Evolutionary conservation across 257 asterid species (phyloP), one percentile per base, ranked within the genome.

Genomic region (Eustoma russellianum): DNA sequence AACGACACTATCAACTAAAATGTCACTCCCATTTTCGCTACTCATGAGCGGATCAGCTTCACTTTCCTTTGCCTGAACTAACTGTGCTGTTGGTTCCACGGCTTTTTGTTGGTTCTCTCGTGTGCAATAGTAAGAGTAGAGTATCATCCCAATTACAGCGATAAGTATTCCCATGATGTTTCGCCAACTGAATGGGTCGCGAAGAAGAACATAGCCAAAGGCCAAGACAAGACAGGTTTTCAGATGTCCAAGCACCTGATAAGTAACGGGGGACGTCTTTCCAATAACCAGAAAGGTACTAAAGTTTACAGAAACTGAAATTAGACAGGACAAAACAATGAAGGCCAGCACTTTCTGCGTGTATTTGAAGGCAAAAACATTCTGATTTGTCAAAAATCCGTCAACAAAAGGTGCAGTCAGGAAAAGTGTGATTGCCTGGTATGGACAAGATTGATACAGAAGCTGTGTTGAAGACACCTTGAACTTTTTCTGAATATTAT

Each of bases 251-350:
- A 88, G 77, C 72, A 88, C 96, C 74, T 88, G 96, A 70, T 88
- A 88, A 45, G 96, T 88, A 65, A 85, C 95, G 0, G 95, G 95
- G 16, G 95, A 85, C 55, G 95, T 85, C 79, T 79, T 85, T 63
- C 95, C 96, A 9, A 88, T 88, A 16, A 88, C 96, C 65, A 88
- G 73, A 75, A 88, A 88, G 76, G 96, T 88, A 76, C 96, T 88
- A 74, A 88, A 88, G 85, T 88, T 88, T 64, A 88, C 96, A 3
- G 96, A 84, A 56, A 88, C 93, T n/a, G 96, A 88, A 68, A 88
- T 88, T 50, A 86, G 73, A 78, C 96, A 88, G 64, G 96, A 88
- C 34, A 88, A 73, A 61, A 88, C 93, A 59, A 88, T 84, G 69
- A 88, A 88, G 3, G 77, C 96, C 90, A 88, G 77, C 64, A 88